Conservation (phyloP, 1,284 basidiomycete genomes). For the Microbotryum intermedium region DNA sequence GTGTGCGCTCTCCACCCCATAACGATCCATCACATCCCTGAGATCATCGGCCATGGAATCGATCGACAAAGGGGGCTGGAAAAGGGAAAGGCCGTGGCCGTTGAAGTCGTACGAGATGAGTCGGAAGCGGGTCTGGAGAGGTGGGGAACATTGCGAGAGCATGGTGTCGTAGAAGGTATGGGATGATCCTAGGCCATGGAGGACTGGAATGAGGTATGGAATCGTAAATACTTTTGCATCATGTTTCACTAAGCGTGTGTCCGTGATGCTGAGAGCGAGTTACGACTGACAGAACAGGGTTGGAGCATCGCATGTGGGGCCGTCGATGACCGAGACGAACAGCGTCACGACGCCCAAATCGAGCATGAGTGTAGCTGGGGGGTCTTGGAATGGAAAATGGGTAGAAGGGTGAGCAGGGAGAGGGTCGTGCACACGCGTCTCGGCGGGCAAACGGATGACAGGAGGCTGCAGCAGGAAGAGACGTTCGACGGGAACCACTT, state of each 20-base stretch:
- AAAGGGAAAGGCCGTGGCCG: constrained; percentile 20
- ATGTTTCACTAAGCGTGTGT: no score
- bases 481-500: no score
- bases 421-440: no score
- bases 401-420: no score
- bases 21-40: constrained; percentile 8
- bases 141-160: background rate
- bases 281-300: constrained; percentile 11
- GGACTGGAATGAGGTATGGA: constrained; percentile 6
- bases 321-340: constrained; percentile 10
- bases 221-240: no score
- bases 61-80: constrained; percentile 1
- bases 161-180: constrained; percentile 15
- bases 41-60: constrained; percentile 18
- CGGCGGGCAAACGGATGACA: no score
- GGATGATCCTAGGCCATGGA: constrained; percentile 24
- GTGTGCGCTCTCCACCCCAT: background rate
- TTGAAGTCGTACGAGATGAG: constrained; percentile 24
- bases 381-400: no score
- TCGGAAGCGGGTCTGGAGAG: background rate
- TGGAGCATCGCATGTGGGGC: background rate
- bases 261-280: no score
- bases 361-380: no score
- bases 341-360: no score
- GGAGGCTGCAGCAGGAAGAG: no score